These are phyloP conservation scores for Karstenula rhodostoma DNA, from an alignment of 2,329 filamentous ascomycete species.

Conservation along the genomic window DNA sequence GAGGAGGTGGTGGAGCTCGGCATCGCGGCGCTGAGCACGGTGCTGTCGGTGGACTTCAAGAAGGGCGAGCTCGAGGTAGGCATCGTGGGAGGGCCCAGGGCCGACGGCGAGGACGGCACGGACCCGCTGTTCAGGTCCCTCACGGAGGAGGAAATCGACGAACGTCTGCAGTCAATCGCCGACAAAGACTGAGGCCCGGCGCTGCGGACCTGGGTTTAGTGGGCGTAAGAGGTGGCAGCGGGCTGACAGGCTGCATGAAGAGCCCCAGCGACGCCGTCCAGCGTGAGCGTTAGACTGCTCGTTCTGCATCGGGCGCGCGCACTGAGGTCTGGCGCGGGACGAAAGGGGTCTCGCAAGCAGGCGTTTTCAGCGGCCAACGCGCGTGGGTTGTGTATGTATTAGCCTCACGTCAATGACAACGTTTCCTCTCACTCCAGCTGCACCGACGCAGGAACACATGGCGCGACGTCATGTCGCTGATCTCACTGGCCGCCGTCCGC, in stretches of 20 bases:
- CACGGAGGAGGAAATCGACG: slow-evolving; percentile 97
- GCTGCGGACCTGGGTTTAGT: slow-evolving; percentile 31
- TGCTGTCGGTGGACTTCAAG: slow-evolving; percentile 99
- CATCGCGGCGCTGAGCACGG: slow-evolving; percentile 93
- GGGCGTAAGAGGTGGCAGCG: slow-evolving; percentile 33
- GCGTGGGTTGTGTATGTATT: slow-evolving; percentile 42
- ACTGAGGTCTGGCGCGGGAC: slow-evolving; percentile 37
- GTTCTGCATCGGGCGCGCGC: slow-evolving; percentile 34
- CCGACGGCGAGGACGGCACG: slow-evolving; percentile 83
- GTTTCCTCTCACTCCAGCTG: slow-evolving; percentile 43
- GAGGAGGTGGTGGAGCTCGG: slow-evolving; percentile 97
- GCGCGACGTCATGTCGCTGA: slow-evolving; percentile 44
- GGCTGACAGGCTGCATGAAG: slow-evolving; percentile 36
- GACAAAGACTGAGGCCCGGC: slow-evolving; percentile 84
- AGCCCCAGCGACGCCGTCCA: slow-evolving; percentile 40
- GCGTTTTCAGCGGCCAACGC: slow-evolving; percentile 42
- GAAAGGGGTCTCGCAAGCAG: slow-evolving; percentile 21
- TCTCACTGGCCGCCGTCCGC: slow-evolving; percentile 41
- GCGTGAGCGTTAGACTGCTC: slow-evolving; percentile 42
- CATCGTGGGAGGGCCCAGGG: slow-evolving; percentile 87
- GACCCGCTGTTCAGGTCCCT: slow-evolving; percentile 83
- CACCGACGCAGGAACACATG: slow-evolving; percentile 32
- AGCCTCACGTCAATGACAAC: slow-evolving; percentile 43
- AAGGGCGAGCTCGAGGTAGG: slow-evolving; percentile 98
- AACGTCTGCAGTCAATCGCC: slow-evolving; percentile 95